Conservation (phyloP, 192 early-diverging fungal genomes). For the Bifiguratus adelaidae region DNA sequence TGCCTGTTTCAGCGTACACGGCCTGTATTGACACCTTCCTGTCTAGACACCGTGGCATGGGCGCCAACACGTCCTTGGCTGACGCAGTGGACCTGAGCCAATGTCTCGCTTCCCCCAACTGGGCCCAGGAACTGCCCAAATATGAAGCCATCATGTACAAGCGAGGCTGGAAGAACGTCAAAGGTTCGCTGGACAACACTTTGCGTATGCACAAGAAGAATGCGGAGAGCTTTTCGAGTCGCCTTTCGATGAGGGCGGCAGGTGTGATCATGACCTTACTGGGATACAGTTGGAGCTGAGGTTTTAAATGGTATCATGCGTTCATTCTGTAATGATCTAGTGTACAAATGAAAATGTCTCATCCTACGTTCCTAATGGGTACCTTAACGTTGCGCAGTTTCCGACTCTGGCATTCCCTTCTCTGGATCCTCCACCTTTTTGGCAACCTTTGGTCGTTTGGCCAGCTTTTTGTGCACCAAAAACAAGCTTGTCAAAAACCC, state of each 20-base stretch:
- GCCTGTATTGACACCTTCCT: neutral
- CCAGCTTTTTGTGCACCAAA: slow-evolving; percentile 15
- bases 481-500: slow-evolving; percentile 36
- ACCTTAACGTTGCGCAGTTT: too few relatives aligned
- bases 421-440: too few relatives aligned
- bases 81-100: slow-evolving; percentile 1
- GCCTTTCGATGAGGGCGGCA: too few relatives aligned
- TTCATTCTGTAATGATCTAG: too few relatives aligned
- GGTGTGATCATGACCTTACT: too few relatives aligned
- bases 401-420: too few relatives aligned
- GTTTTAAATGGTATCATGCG: too few relatives aligned
- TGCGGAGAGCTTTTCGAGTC: too few relatives aligned
- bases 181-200: slow-evolving; percentile 1
- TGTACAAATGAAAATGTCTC: too few relatives aligned
- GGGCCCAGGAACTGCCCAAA: neutral
- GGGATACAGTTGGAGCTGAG: too few relatives aligned
- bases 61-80: neutral
- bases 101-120: neutral
- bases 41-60: slow-evolving; percentile 3
- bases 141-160: slow-evolving; percentile 8
- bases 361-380: too few relatives aligned
- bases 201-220: slow-evolving; percentile 5
- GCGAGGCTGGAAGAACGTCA: slow-evolving; percentile 1
- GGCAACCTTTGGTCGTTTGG: too few relatives aligned
- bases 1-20: neutral